Evolutionary conservation across 2,329 filamentous ascomycete species (phyloP).

Genomic region (Epichloe glyceriae): DNA sequence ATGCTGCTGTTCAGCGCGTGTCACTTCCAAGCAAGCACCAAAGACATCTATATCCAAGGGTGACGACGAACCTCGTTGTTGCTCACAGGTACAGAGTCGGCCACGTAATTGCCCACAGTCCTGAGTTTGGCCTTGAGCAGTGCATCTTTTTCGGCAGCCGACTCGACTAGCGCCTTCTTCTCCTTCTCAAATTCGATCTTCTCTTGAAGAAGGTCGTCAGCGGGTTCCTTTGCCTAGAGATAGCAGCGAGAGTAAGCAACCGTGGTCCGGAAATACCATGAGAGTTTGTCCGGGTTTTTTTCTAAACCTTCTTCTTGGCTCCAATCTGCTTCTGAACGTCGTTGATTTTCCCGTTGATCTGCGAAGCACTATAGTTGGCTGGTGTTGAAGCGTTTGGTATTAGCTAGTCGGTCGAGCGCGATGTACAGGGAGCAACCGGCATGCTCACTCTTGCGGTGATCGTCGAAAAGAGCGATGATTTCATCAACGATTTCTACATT

Average conservation of each 20-base stretch:
- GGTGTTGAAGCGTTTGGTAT: not conserved
- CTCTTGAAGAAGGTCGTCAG: slow-evolving; percentile 62
- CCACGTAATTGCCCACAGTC: slow-evolving; percentile 61
- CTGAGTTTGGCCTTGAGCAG: slow-evolving; percentile 66
- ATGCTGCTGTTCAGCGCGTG: not conserved
- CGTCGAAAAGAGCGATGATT: slow-evolving; percentile 75
- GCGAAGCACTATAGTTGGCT: slow-evolving; percentile 62
- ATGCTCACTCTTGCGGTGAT: slow-evolving; percentile 58
- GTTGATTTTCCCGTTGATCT: slow-evolving; percentile 78
- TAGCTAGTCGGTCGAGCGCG: not conserved
- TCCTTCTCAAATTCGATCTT: slow-evolving; percentile 68
- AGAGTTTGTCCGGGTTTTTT: not conserved
- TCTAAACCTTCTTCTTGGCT: slow-evolving; percentile 67
- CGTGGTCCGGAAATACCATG: not conserved
- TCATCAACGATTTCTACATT: slow-evolving; percentile 79
- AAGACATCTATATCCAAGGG: not conserved
- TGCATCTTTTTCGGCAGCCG: slow-evolving; percentile 62
- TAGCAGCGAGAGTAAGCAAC: not conserved
- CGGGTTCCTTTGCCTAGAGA: slow-evolving; percentile 67
- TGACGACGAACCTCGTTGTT: slow-evolving; percentile 53
- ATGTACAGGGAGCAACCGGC: not conserved
- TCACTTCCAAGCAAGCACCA: too few species aligned
- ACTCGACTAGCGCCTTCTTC: slow-evolving; percentile 67
- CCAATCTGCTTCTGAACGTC: slow-evolving; percentile 81
- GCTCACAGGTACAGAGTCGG: slow-evolving; percentile 72